Evolutionary conservation across 306 rosid species (phyloP), one percentile per base, ranked within the genome.

Genomic region (Aeschynomene evenia): DNA sequence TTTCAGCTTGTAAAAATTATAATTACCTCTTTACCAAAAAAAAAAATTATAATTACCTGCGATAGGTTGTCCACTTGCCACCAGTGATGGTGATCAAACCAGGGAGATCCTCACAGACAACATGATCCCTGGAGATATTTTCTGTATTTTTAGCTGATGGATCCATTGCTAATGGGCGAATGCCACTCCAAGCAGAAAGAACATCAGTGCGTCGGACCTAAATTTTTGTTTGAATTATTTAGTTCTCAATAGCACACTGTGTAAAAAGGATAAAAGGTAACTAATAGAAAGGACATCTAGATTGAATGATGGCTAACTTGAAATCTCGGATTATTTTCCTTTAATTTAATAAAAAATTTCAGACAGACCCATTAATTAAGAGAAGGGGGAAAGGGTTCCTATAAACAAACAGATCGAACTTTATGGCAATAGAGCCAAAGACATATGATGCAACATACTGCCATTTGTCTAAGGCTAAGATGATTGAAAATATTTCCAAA

Each of bases 131-230:
- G 39, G 96, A 90, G 72, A 87, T 83, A 75, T 82, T 90, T 76
- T 90, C 91, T 0, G 96, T 90, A 70, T 68, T 90, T 75, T 85
- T 85, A 1, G 91, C 91, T 5, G 88, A 70, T 59, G 96, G 96
- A 60, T 90, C 86, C 4, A 59, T 78, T 43, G 96, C 96, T 75
- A 90, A 76, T 15, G 96, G 96, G 53, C 96, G 94, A 82, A 90
- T 90, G 80, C 96, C 96, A 76, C 94, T 90, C 96, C 96, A 90
- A 14, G 96, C 96, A 20, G 96, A 90, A 69, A 90, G 96, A 72
- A 90, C 96, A 34, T 90, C 96, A 33, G 84, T 73, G 18, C 96
- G 94, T 26, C 96, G 83, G 70, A 90, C 96, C 96, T 90, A 77
- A 39, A 80, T 54, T 79, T 72, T 61, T n/a, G 20, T 4, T 11